Base-by-base conservation (phyloP, 208 protist genomes). In the Trypanosomatidae sp. region DNA sequence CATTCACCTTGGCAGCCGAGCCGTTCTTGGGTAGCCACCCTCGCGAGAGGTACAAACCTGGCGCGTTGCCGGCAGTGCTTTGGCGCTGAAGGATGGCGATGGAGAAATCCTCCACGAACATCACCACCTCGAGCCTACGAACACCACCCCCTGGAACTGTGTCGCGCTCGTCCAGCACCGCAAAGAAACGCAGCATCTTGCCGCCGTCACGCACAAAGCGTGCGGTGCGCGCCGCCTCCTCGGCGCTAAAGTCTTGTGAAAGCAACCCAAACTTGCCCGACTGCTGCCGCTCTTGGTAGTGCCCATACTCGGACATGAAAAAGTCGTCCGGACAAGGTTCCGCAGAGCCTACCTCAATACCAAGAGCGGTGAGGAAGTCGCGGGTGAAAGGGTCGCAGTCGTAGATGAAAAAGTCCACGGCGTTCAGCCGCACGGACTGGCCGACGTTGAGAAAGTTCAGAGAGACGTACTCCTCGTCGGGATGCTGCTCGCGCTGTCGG, bases 101-200 rank as follows among this genome's bases (percentile, higher is more conserved):
- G 22, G 94, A 98, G 77, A 95, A 91, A 83, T 99, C 98, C 66
- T 98, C 86, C 1, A 98, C 89, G 80, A 95, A 99, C 84, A 98
- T 94, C 59, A 99, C 76, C 43, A 99, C 65, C 52, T 98, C 90
- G 52, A 99, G 88, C 49, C 90, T 82, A 25, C 97, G 89, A 46
- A 95, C 74, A n/a, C 96, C 88, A 55, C 97, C 87, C 13, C 79
- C 84, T 28, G 73, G 58, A 22, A 83, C 53, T 39, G 59, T 81
- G 46, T 74, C 68, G 17, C 91, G 89, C 71, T 95, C 89, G 67
- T 95, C 90, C 41, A 91, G 60, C 52, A 99, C 76, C 39, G 77
- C 91, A 72, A 95, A 98, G 83, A 99, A 99, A 41, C 97, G 89
- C 19, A 99, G 88, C 49, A 98, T 90, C 77, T 98, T 95, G 44